phyloP scores from a whole-genome alignment of 2,329 filamentous ascomycete genomes.

The Claviceps humidiphila region DNA sequence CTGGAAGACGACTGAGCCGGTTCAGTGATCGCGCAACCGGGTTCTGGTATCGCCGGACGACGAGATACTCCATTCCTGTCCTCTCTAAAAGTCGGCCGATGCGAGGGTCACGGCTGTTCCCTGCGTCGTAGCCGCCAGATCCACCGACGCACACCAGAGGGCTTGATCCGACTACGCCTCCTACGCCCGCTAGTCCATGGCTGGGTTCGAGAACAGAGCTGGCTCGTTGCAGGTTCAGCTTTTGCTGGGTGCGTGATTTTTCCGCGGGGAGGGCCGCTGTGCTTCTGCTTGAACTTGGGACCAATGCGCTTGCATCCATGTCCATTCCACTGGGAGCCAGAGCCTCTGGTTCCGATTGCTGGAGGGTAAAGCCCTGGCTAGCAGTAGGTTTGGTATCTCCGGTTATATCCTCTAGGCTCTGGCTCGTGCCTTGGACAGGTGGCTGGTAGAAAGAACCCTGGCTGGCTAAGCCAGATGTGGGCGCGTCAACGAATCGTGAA shows the following conservation, averaged over 20 bases:
- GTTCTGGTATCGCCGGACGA: constrained; percentile 59
- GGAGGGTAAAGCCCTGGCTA: constrained; percentile 17
- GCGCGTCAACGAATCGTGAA: constrained; percentile 44
- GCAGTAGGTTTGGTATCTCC: constrained; percentile 30
- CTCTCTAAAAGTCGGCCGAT: constrained; percentile 53
- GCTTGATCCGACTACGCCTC: constrained; percentile 28
- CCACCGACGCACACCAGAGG: constrained; percentile 40
- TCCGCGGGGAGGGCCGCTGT: constrained; percentile 32
- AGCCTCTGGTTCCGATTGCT: constrained; percentile 9
- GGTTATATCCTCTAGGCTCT: constrained; percentile 17
- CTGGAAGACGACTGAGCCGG: constrained; percentile 32
- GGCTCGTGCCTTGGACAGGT: constrained; percentile 16
- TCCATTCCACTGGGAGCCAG: constrained; percentile 19
- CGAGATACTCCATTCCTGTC: constrained; percentile 60
- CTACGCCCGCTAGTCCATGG: constrained; percentile 25
- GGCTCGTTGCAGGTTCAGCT: constrained; percentile 60
- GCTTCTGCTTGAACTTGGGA: constrained; percentile 29
- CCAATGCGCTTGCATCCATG: constrained; percentile 30
- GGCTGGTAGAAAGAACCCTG: constrained; percentile 40
- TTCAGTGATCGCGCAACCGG: constrained; percentile 51
- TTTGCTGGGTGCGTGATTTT: constrained; percentile 59
- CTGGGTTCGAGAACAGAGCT: constrained; percentile 58
- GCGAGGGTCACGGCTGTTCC: constrained; percentile 42
- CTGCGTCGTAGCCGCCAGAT: constrained; percentile 36
- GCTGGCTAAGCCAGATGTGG: constrained; percentile 34